These are phyloP conservation scores for Chrysopogon serrulatus DNA, from an alignment of 176 grass and related monocot species.

Conservation along the genomic window DNA sequence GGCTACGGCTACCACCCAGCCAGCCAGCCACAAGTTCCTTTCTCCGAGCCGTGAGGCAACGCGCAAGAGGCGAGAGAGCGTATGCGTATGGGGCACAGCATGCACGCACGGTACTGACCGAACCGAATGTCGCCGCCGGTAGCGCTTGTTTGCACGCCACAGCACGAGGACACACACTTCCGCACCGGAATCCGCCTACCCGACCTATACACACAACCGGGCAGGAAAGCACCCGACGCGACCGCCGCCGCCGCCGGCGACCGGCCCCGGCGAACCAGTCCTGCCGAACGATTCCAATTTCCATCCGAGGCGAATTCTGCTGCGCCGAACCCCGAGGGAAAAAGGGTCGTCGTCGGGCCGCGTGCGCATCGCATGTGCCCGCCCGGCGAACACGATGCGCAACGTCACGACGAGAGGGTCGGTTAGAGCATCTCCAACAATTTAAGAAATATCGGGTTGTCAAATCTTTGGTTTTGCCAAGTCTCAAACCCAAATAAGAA, in stretches of 20 bases:
- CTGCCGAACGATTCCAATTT: neutral
- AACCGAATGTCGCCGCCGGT: neutral
- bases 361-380: too few species aligned
- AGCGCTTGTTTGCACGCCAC: neutral
- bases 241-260: neutral
- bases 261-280: neutral
- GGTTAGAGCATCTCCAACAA: too few species aligned
- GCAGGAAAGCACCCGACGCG: neutral
- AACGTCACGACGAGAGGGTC: neutral
- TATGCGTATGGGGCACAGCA: slow-evolving; percentile 3
- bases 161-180: neutral
- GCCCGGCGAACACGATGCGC: too few species aligned
- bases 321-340: neutral
- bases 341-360: neutral
- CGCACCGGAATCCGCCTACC: neutral
- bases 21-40: neutral
- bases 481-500: too few species aligned
- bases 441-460: too few species aligned
- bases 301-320: neutral
- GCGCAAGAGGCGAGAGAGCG: neutral
- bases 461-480: too few species aligned
- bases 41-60: neutral
- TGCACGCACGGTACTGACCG: neutral
- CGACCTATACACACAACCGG: neutral
- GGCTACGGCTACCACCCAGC: neutral